Conservation (phyloP, 2,329 filamentous ascomycete genomes). For the Davidsoniella virescens region DNA sequence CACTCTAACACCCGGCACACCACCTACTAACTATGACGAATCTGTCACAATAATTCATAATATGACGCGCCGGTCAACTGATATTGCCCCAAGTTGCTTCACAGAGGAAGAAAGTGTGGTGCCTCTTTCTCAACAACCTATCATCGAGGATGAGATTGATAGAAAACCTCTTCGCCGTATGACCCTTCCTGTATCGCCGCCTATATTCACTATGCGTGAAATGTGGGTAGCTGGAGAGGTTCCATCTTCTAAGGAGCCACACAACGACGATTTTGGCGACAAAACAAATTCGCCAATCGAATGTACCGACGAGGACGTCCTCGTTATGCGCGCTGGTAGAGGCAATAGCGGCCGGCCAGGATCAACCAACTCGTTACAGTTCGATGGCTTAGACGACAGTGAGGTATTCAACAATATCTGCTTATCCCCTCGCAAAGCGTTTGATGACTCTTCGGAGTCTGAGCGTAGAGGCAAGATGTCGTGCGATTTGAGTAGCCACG, state of each 20-base stretch:
- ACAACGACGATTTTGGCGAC: constrained; percentile 1
- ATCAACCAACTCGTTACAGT: not conserved
- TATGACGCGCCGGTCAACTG: constrained; percentile 11
- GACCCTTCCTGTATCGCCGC: constrained; percentile 10
- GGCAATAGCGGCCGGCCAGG: not conserved
- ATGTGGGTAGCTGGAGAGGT: constrained; percentile 10
- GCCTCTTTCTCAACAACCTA: constrained; percentile 8
- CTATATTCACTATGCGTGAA: constrained; percentile 11
- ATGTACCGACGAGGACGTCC: constrained; percentile 4
- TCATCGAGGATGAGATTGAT: constrained; percentile 10
- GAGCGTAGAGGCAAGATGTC: constrained; percentile 6
- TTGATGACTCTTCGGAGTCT: constrained; percentile 1
- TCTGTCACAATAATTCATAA: constrained; percentile 7
- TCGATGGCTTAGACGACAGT: no score
- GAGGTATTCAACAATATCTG: not conserved
- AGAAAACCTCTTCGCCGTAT: constrained; percentile 11
- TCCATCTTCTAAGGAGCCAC: not conserved
- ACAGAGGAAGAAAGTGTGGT: not conserved
- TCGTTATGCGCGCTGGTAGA: constrained; percentile 9
- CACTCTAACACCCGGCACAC: constrained; percentile 3
- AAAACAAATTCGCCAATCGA: constrained; percentile 5
- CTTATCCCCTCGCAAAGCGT: constrained; percentile 3
- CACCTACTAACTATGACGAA: constrained; percentile 8
- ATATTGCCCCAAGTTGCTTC: constrained; percentile 5
- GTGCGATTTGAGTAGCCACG: not conserved